Conservation (phyloP, 768 basidiomycete genomes). For the Lentinula lateritia region DNA sequence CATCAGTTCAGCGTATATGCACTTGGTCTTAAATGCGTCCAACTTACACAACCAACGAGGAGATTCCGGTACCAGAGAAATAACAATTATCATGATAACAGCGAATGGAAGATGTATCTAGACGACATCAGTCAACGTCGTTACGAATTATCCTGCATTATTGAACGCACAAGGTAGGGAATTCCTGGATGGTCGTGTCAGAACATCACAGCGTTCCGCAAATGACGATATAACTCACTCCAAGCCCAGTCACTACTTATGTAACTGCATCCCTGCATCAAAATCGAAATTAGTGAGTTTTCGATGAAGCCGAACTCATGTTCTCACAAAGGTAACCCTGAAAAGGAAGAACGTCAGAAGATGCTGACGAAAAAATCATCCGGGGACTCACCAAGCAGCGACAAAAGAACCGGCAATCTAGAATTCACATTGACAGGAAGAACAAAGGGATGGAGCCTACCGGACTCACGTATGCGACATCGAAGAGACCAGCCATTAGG, state of each 20-base stretch:
- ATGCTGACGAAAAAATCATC: not conserved
- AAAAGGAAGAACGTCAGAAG: not conserved
- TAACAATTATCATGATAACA: constrained; percentile 2
- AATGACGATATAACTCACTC: not conserved
- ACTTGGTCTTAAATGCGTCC: not conserved
- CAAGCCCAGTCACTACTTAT: constrained; percentile 3
- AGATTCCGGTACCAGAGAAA: constrained; percentile 5
- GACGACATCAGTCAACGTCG: not conserved
- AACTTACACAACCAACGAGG: constrained; percentile 5
- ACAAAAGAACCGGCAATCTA: constrained; percentile 5
- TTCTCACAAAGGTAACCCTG: constrained; percentile 5
- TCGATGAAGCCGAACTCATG: not conserved
- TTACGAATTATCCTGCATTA: not conserved
- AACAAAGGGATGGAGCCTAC: not conserved
- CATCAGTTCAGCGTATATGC: not conserved
- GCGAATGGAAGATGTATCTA: constrained; percentile 5
- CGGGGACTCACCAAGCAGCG: not conserved
- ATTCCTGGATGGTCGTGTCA: not conserved
- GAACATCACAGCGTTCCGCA: not conserved
- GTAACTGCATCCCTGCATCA: constrained; percentile 1
- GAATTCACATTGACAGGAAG: not conserved
- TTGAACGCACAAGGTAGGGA: constrained; percentile 4
- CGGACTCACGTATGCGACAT: constrained; percentile 4
- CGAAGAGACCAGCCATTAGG: constrained; percentile 5
- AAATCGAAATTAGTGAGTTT: not conserved